Percentiles rank a stretch among this genome's conserved stretches.
Evolutionary conservation across 768 basidiomycete species (phyloP).

Genomic region (Hortiboletus flavorubellus): DNA sequence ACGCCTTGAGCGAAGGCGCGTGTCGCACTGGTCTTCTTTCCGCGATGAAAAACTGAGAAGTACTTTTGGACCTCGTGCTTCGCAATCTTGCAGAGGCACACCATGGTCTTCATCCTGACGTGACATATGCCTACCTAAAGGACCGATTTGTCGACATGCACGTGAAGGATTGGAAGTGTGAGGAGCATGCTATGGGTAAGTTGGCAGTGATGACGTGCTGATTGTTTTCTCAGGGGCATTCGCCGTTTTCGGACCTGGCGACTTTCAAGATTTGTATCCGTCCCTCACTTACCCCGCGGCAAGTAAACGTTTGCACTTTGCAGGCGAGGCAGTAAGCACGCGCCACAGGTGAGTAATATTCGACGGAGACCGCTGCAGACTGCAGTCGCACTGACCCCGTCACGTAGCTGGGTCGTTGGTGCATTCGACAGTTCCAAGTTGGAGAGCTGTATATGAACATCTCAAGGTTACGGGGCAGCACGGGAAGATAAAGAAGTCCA

Average conservation of each 20-base stretch:
- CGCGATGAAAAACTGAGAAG: background rate
- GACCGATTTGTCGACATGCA: slow-evolving; percentile 12
- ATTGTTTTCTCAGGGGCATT: slow-evolving; percentile 30
- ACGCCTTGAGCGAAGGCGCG: background rate
- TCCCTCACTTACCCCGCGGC: slow-evolving; percentile 30
- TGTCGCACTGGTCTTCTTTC: background rate
- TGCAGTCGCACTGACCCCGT: background rate
- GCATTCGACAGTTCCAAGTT: slow-evolving; percentile 37
- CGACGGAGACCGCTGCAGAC: background rate
- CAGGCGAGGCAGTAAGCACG: slow-evolving; percentile 26
- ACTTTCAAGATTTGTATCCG: slow-evolving; percentile 32
- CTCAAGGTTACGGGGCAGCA: slow-evolving; percentile 12
- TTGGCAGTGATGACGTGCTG: background rate
- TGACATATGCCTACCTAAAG: slow-evolving; percentile 3
- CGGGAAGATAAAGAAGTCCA: slow-evolving; percentile 15
- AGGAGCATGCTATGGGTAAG: slow-evolving; percentile 37
- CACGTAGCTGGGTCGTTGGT: slow-evolving; percentile 36
- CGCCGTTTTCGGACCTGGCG: slow-evolving; percentile 37
- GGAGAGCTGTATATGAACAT: slow-evolving; percentile 32
- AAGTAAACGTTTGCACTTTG: slow-evolving; percentile 6
- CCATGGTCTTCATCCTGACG: background rate
- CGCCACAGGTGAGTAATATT: slow-evolving; percentile 33
- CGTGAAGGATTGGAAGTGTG: slow-evolving; percentile 34
- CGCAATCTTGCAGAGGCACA: slow-evolving; percentile 9
- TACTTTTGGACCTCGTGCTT: slow-evolving; percentile 3